phyloP scores from a whole-genome alignment of 768 basidiomycete species.

The Crepidotus variabilis region DNA sequence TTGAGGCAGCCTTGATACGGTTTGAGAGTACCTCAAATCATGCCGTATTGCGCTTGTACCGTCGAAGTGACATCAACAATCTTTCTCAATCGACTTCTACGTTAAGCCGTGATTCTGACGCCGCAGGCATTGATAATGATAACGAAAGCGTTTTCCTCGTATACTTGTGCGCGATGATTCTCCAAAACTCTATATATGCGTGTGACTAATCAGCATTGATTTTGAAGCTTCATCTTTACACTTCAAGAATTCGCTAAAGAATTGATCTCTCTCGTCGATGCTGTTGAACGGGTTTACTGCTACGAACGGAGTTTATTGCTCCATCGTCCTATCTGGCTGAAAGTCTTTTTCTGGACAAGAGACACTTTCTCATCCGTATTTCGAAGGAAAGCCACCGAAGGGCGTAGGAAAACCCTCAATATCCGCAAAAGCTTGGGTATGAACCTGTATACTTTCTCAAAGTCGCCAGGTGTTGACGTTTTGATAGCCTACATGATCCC shows the following conservation, averaged over 20 bases:
- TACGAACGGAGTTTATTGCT: constrained; percentile 48
- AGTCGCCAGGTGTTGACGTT: not conserved
- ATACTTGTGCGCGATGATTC: constrained; percentile 66
- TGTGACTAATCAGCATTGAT: constrained; percentile 1
- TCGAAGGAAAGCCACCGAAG: constrained; percentile 6
- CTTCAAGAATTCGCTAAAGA: constrained; percentile 92
- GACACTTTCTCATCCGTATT: constrained; percentile 10
- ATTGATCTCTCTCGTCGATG: constrained; percentile 75
- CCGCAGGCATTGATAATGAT: constrained; percentile 35
- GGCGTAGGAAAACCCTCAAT: constrained; percentile 11
- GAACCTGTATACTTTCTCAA: constrained; percentile 13
- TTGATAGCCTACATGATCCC: constrained; percentile 54
- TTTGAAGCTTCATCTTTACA: constrained; percentile 86
- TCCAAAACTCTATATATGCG: not conserved
- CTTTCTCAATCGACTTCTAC: constrained; percentile 1
- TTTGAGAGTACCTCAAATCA: constrained; percentile 86
- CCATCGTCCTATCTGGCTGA: constrained; percentile 15
- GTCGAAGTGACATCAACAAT: constrained; percentile 38
- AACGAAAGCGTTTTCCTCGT: constrained; percentile 85
- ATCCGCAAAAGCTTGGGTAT: constrained; percentile 38
- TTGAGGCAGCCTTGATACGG: constrained; percentile 63
- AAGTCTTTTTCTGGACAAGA: constrained; percentile 7
- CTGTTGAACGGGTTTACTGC: constrained; percentile 74
- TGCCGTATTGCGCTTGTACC: constrained; percentile 75
- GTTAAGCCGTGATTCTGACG: not conserved